Base-by-base conservation (phyloP, 768 basidiomycete species). In the Pulveroboletus sp. region DNA sequence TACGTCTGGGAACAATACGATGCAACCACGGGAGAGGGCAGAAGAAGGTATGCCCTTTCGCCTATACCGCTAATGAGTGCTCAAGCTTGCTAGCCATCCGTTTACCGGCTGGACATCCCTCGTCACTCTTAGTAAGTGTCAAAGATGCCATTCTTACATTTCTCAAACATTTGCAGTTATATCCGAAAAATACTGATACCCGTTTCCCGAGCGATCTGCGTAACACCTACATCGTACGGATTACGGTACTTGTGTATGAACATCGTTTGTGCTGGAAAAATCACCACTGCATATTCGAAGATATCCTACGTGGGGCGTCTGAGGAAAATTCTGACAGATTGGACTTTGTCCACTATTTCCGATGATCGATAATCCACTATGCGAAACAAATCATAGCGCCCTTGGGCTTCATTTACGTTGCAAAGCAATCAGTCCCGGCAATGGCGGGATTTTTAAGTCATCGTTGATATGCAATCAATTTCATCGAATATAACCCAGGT, bases 1-100 rank as follows among this genome's bases (percentile, higher is more conserved):
- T 95, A 92, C 64, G 91, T 92, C 14, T 98, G 94, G 94, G 94
- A 98, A 68, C 95, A 97, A 67, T 98, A 97, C 65, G 87, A 97
- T 65, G 73, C 92, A 1, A 65, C 74, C 4, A 89, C 81, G 14
- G 94, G 94, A 16, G 80, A 91, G 64, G 94, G 94, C 2, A 76
- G 76, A 63, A 70, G 94, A 72, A 95, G 91, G 90, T 87, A 52
- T n/a, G 75, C 58, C 40, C 33, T 19, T 17, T 33, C 35, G 16
- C n/a, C 23, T n/a, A 52, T 48, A n/a, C 33, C 31, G 36, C 39
- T 43, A 17, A 6, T 41, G 43, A 29, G 20, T 55, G 13, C 24
- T 60, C 31, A 53, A 39, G 19, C 40, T 23, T 49, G 45, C 40
- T 59, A 94, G 94, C 60, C 92, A 95, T 68, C 94, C 94, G 0